Percentiles rank a stretch among this genome's conserved stretches.
Evolutionary conservation across 495 filamentous ascomycete species (phyloP).

Genomic region (Amorphotheca resinae): DNA sequence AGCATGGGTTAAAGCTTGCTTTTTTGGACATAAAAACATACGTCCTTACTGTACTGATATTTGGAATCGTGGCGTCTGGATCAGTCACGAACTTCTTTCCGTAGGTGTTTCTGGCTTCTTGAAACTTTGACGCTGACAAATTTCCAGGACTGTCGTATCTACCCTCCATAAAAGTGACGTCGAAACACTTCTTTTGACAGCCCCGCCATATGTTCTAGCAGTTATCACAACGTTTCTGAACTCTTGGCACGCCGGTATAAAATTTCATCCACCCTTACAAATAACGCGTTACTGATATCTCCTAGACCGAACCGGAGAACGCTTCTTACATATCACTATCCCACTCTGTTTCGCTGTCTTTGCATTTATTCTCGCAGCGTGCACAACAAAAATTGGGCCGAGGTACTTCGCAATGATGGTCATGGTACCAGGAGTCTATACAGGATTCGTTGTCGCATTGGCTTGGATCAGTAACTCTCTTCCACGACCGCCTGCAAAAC

Average conservation of each 20-base stretch:
- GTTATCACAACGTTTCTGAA: conserved; percentile 62
- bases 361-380: conserved; percentile 65
- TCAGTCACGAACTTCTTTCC: conserved; percentile 88
- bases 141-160: conserved; percentile 47
- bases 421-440: conserved; percentile 55
- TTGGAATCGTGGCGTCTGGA: conserved; percentile 58
- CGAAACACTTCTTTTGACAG: conserved; percentile 60
- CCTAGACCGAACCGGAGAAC: conserved; percentile 58
- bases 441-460: conserved; percentile 61
- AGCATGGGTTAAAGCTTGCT: conserved; percentile 57
- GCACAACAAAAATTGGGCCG: conserved; percentile 49
- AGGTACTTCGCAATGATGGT: conserved; percentile 78
- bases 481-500: conserved; percentile 73
- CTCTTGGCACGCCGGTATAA: conserved; percentile 49
- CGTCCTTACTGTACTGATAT: conserved; percentile 54
- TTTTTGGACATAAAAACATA: conserved; percentile 61
- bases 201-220: conserved; percentile 60
- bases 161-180: conserved; percentile 60
- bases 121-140: not conserved
- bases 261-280: not conserved
- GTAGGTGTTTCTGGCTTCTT: not conserved
- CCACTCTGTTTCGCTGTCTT: conserved; percentile 56
- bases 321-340: conserved; percentile 61
- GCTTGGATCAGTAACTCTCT: conserved; percentile 73
- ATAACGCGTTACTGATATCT: not conserved